These are phyloP conservation scores for Pestalotiopsis sp. DNA, from an alignment of 2,329 filamentous ascomycete genomes.

Conservation along the genomic window DNA sequence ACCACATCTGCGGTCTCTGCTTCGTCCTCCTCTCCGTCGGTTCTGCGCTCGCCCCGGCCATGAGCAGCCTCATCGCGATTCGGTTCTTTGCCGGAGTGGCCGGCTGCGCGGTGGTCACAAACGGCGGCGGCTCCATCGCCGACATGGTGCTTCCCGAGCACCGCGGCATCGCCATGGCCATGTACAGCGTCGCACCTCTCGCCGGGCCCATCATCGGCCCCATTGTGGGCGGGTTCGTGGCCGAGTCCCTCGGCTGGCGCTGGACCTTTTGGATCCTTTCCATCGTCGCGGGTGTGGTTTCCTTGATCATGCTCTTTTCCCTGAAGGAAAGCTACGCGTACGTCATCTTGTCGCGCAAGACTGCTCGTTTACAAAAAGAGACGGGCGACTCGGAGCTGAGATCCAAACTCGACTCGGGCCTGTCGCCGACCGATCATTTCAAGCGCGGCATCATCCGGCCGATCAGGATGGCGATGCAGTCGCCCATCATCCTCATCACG, in stretches of 20 bases:
- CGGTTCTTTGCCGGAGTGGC: constrained; percentile 53
- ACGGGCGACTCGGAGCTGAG: constrained; percentile 35
- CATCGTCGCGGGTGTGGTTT: constrained; percentile 37
- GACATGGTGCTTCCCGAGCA: constrained; percentile 49
- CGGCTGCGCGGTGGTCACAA: constrained; percentile 45
- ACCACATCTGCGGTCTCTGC: constrained; percentile 47
- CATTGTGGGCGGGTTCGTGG: constrained; percentile 42
- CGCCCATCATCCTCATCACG: constrained; percentile 34
- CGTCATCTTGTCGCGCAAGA: constrained; percentile 34
- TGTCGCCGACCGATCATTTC: constrained; percentile 34
- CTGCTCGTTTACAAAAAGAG: constrained; percentile 32
- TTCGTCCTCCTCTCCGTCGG: constrained; percentile 52
- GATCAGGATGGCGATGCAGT: constrained; percentile 47
- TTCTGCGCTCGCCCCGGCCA: constrained; percentile 42
- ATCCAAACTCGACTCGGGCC: constrained; percentile 30
- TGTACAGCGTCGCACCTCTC: constrained; percentile 41
- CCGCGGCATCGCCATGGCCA: constrained; percentile 41
- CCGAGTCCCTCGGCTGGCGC: constrained; percentile 37
- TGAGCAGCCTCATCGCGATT: constrained; percentile 43
- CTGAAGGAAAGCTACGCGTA: constrained; percentile 40
- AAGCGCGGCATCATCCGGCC: constrained; percentile 51
- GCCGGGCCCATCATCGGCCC: constrained; percentile 26
- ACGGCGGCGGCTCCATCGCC: constrained; percentile 48
- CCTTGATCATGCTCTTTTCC: constrained; percentile 32
- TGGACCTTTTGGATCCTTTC: constrained; percentile 50